A percentile compares a stretch with the other conserved stretches of the same genome.
phyloP scores from a whole-genome alignment of 768 basidiomycete genomes.

The Rhodotorula taiwanensis region DNA sequence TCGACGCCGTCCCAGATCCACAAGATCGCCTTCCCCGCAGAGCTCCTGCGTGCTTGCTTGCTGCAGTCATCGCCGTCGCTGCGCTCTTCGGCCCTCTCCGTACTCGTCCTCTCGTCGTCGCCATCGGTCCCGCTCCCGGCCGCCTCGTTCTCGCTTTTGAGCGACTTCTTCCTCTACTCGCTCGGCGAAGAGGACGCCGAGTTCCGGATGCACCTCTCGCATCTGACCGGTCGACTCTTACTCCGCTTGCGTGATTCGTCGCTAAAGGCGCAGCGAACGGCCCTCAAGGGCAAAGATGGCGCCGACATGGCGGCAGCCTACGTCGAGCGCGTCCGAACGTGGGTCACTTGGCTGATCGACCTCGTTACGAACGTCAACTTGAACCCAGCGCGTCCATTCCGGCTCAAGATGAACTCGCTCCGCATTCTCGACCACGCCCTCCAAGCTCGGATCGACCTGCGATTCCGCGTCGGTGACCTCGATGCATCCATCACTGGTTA shows the following conservation, averaged over 20 bases:
- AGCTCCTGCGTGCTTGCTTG: constrained; percentile 22
- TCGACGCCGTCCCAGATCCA: background rate
- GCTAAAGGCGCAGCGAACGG: constrained; percentile 17
- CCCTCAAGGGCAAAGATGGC: constrained; percentile 22
- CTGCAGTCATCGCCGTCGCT: constrained; percentile 19
- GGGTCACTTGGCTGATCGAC: constrained; percentile 9
- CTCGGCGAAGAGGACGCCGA: constrained; percentile 34
- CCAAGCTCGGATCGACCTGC: constrained; percentile 24
- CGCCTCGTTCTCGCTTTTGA: constrained; percentile 16
- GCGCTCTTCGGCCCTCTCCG: constrained; percentile 27
- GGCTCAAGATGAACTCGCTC: constrained; percentile 34
- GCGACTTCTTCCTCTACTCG: constrained; percentile 24
- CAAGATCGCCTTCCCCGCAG: constrained; percentile 12
- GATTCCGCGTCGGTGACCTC: constrained; percentile 10
- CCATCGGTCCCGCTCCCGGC: constrained; percentile 11
- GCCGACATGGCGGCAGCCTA: constrained; percentile 13
- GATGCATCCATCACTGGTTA: constrained; percentile 2
- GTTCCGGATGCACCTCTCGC: constrained; percentile 19
- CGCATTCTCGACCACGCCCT: constrained; percentile 31
- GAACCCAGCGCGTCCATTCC: constrained; percentile 31
- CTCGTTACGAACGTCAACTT: constrained; percentile 16
- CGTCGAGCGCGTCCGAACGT: constrained; percentile 8
- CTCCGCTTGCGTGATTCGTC: constrained; percentile 29
- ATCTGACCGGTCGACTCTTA: constrained; percentile 28
- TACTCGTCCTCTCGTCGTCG: constrained; percentile 26